Evolutionary conservation across 257 asterid species (phyloP).

Genomic region (Capsicum chinense): DNA sequence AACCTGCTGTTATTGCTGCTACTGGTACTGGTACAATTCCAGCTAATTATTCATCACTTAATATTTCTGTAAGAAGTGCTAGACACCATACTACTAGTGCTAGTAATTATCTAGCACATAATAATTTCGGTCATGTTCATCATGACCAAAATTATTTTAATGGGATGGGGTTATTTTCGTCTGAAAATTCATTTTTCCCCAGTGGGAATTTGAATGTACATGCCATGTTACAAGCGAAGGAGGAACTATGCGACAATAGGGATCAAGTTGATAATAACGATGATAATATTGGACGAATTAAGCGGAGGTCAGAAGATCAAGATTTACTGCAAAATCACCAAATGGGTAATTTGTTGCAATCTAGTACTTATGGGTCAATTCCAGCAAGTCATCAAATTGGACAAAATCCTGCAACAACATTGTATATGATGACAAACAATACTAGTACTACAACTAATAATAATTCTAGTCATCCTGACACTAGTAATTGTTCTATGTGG

Average conservation of each 20-base stretch:
- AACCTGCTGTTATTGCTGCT: slow-evolving; percentile 87
- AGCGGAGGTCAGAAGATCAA: slow-evolving; percentile 43
- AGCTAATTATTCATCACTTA: slow-evolving; percentile 71
- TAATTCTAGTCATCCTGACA: slow-evolving; percentile 34
- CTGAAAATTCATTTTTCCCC: slow-evolving; percentile 34
- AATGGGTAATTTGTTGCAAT: slow-evolving; percentile 36
- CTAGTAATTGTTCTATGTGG: slow-evolving; percentile 54
- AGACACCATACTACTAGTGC: slow-evolving; percentile 43
- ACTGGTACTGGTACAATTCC: slow-evolving; percentile 94
- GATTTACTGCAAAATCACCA: slow-evolving; percentile 41
- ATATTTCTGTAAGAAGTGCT: slow-evolving; percentile 63
- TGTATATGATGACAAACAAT: slow-evolving; percentile 28
- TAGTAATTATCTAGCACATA: neutral
- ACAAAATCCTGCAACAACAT: slow-evolving; percentile 41
- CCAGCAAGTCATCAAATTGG: slow-evolving; percentile 37
- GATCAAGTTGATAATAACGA: neutral
- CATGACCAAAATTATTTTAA: slow-evolving; percentile 38
- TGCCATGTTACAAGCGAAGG: slow-evolving; percentile 52
- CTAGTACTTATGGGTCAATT: slow-evolving; percentile 38
- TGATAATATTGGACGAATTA: slow-evolving; percentile 29
- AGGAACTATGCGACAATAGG: slow-evolving; percentile 44
- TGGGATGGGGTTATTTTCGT: slow-evolving; percentile 41
- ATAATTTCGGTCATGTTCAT: slow-evolving; percentile 5
- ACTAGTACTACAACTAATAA: slow-evolving; percentile 39
- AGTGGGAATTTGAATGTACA: slow-evolving; percentile 9